Evolutionary conservation across 805 yeast species (phyloP), one percentile per base, ranked within the genome.

Genomic region (Saturnispora halmiae): DNA sequence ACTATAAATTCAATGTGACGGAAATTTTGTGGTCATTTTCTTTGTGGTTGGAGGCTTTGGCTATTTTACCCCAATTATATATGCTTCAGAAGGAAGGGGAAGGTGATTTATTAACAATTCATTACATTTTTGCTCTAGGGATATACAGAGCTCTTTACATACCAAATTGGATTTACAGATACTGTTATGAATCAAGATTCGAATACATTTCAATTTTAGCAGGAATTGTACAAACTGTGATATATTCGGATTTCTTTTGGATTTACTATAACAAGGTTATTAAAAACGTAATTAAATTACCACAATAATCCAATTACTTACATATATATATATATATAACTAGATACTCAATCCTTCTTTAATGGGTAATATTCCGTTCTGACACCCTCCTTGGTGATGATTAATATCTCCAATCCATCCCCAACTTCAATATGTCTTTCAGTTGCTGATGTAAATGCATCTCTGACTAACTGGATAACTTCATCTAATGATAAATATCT

Each of bases 391-490:
- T 87, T 88, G 11, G 96, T 86, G 44, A 90, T 88, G 52, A 92
- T 83, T 49, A 82, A 67, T 36, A 92, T 80, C 63, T 92, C 95
- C 48, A 92, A 72, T 5, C 92, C 94, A 67, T 92, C 98, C 68
- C 98, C 98, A 40, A 92, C 97, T 52, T 88, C 94, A 52, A 92
- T 92, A 64, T 92, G 97, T 72, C 98, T 82, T 66, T 92, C 98
- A 15, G 97, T 90, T 16, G 96, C 98, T 7, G 96, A 86, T 18
- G 86, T 71, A 59, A 92, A 92, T 5, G 98, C 95, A 64, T 92
- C 98, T 60, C 78, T 80, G 29, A 92, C 96, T 48, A 92, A 67
- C 52, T 78, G 73, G 54, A 92, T 67, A 19, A 87, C 96, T 65
- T 88, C 95, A 2, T 86, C 95, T 50, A 87, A 70, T 31, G 70